phyloP scores from a whole-genome alignment of 495 filamentous ascomycete species.

The Tetracladium setigerum region DNA sequence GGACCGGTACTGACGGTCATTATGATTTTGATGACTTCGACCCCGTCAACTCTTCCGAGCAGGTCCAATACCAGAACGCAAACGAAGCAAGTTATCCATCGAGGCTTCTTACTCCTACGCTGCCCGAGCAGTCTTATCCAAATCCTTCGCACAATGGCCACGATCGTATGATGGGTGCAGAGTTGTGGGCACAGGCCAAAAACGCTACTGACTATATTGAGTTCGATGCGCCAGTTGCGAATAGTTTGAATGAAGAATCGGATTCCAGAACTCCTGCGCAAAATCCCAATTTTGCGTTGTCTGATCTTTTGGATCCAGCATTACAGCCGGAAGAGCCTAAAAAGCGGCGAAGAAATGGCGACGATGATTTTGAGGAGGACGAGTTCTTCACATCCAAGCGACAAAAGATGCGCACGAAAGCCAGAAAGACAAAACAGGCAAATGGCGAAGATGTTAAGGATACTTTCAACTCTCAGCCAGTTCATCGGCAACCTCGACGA shows the following conservation, averaged over 20 bases:
- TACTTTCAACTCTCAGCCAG: not conserved
- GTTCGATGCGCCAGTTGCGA: slow-evolving; percentile 11
- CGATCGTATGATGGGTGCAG: slow-evolving; percentile 45
- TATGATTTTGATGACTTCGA: slow-evolving; percentile 12
- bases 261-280: not conserved
- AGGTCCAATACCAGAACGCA: not conserved
- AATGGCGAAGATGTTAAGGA: not conserved
- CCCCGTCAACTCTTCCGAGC: not conserved
- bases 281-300: slow-evolving; percentile 15
- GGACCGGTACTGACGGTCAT: slow-evolving; percentile 9
- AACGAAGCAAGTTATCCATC: slow-evolving; percentile 8
- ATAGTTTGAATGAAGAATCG: slow-evolving; percentile 2
- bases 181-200: slow-evolving; percentile 43
- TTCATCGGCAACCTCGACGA: slow-evolving; percentile 9
- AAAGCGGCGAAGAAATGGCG: slow-evolving; percentile 7
- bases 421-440: not conserved
- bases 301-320: slow-evolving; percentile 12
- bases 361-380: slow-evolving; percentile 9
- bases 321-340: slow-evolving; percentile 4
- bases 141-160: slow-evolving; percentile 35
- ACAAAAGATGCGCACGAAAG: slow-evolving; percentile 7
- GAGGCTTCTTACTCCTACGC: not conserved
- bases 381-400: slow-evolving; percentile 19
- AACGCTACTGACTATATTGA: slow-evolving; percentile 24
- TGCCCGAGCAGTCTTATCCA: slow-evolving; percentile 29